Conservation (phyloP, 1,139 yeast genomes). For the Pneumocystis canis region DNA sequence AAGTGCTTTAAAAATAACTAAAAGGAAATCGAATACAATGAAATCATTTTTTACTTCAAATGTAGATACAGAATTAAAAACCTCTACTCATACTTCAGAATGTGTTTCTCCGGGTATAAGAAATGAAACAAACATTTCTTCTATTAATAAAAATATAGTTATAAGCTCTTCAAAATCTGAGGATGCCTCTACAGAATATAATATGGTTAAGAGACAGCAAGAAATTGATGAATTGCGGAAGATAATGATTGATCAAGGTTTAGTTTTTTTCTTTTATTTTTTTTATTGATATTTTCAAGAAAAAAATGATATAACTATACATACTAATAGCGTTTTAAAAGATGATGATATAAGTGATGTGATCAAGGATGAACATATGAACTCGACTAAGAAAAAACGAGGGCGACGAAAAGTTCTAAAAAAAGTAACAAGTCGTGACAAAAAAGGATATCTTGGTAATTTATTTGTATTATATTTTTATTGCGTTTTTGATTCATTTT, state of each 20-base stretch:
- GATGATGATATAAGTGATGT: neutral
- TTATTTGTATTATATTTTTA: neutral
- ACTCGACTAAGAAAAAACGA: constrained; percentile 1
- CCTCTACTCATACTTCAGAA: neutral
- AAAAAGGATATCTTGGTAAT: constrained; percentile 11
- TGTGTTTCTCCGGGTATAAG: neutral
- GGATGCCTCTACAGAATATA: neutral
- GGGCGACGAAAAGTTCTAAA: constrained; percentile 13
- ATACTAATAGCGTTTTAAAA: neutral
- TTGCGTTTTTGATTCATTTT: neutral
- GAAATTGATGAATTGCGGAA: neutral
- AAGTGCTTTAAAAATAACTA: neutral
- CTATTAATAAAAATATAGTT: neutral
- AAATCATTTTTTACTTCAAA: neutral
- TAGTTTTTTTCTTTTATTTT: constrained; percentile 5
- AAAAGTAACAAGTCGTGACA: constrained; percentile 12
- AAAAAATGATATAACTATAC: neutral
- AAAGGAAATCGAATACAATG: neutral
- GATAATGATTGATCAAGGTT: constrained; percentile 3
- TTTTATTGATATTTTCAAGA: constrained; percentile 7
- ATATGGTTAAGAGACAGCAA: neutral
- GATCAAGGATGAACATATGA: neutral
- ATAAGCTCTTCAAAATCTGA: neutral
- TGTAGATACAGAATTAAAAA: neutral
- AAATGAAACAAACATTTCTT: no score